Evolutionary conservation across 164 flowering plant species (phyloP).

Genomic region (Magnolia kwangsiensis): DNA sequence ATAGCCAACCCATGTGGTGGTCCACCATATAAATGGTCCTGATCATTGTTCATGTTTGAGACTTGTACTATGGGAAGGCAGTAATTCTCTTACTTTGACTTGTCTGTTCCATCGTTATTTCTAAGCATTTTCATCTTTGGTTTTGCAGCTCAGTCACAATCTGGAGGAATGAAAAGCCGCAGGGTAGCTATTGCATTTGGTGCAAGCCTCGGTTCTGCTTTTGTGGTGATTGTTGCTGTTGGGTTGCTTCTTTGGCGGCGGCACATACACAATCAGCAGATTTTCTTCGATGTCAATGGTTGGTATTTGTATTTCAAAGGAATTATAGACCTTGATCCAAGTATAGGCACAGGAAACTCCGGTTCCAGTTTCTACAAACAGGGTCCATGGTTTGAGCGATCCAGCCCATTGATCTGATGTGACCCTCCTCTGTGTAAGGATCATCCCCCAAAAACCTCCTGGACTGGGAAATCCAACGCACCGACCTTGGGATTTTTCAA

Average conservation of each 20-base stretch:
- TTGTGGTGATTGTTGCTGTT: slow-evolving; percentile 29
- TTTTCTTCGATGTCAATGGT: slow-evolving; percentile 90
- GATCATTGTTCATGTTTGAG: neutral
- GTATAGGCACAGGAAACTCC: neutral
- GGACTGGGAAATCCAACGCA: neutral
- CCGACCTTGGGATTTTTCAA: neutral
- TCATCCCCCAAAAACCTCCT: neutral
- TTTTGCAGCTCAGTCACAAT: slow-evolving; percentile 35
- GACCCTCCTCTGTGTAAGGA: neutral
- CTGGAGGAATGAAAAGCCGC: slow-evolving; percentile 35
- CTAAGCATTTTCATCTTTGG: slow-evolving; percentile 13
- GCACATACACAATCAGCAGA: slow-evolving; percentile 59
- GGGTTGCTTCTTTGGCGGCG: slow-evolving; percentile 76
- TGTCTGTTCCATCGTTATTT: neutral
- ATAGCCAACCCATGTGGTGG: neutral
- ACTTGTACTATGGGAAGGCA: neutral
- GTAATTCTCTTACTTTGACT: neutral
- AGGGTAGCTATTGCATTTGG: slow-evolving; percentile 52
- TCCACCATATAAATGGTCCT: neutral
- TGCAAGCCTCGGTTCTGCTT: slow-evolving; percentile 56
- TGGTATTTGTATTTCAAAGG: slow-evolving; percentile 10
- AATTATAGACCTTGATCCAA: neutral
- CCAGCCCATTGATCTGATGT: neutral
- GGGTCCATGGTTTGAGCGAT: neutral
- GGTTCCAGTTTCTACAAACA: neutral